Conservation (phyloP, 2,329 filamentous ascomycete genomes). For the Chrysosphaeria jannelii region DNA sequence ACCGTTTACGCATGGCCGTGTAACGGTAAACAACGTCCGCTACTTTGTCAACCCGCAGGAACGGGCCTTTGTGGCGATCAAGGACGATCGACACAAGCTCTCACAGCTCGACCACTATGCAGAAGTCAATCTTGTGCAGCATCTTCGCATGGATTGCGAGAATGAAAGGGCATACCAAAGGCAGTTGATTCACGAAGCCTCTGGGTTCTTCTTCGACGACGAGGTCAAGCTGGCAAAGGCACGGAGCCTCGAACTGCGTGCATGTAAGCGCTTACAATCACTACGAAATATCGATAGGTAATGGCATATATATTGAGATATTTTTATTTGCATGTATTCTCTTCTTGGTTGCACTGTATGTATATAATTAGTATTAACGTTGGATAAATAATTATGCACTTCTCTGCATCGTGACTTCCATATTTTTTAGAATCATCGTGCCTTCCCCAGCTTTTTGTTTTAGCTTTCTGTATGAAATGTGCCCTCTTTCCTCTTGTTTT, state of each 20-base stretch:
- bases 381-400: background rate
- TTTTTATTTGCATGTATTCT: no score
- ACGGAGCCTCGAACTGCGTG: conserved; percentile 17
- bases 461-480: no score
- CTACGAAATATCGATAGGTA: no score
- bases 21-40: conserved; percentile 34
- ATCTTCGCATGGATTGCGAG: conserved; percentile 42
- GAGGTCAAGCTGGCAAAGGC: conserved; percentile 50
- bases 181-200: conserved; percentile 43
- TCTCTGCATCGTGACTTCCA: background rate
- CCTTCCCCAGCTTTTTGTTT: background rate
- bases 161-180: conserved; percentile 34
- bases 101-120: conserved; percentile 45
- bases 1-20: conserved; percentile 46
- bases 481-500: no score
- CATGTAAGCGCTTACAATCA: conserved; percentile 21
- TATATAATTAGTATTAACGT: background rate
- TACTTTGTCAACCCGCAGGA: conserved; percentile 70
- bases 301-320: no score
- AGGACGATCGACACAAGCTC: conserved; percentile 39
- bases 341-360: no score
- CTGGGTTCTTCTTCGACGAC: conserved; percentile 69
- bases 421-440: background rate
- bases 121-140: conserved; percentile 39
- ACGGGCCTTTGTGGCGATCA: conserved; percentile 16